Evolutionary conservation across 2,329 filamentous ascomycete species (phyloP), one percentile per base, ranked within the genome.

Genomic region (Talaromyces sp.): DNA sequence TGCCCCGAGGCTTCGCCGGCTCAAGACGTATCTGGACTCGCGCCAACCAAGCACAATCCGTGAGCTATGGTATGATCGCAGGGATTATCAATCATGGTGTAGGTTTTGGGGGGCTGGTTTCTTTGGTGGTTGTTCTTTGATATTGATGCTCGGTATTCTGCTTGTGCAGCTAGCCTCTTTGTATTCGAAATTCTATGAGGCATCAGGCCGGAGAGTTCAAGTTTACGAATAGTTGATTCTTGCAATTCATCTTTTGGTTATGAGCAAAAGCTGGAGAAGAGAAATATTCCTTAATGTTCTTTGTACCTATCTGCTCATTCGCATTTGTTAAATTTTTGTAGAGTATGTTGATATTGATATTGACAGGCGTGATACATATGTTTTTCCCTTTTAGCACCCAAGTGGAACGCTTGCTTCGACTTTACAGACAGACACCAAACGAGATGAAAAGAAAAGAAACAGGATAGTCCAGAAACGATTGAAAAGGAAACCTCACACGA

Each of bases 11-110:
- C 56, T 53, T 53, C 48, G 50, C 33, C 33, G 33, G 40, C 33
- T 58, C 3, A 58, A 58, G 36, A 48, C 9, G 35, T 58, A 58
- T 41, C 33, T 58, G 7, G 56, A 58, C 15, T 58, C 56, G 10
- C 56, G 50, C 22, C 50, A 58, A 41, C 56, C 56, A 48, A 17
- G 22, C 8, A 58, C 33, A 21, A 35, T 53, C 3, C 35, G 35
- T 33, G 3, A 58, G 50, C 40, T 58, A 40, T 58, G 56, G 56
- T 37, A 40, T 53, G 50, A 58, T 58, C 40, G 56, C 17, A 58
- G 48, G 35, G 40, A 58, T 50, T 54, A 53, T 58, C 40, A 17
- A 25, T 53, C 41, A 22, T 58, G 56, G 56, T 58, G 50, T 53
- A 58, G 33, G 5, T 58, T 53, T 41, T 58, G 40, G 56, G 56